A percentile compares a stretch with the other conserved stretches of the same genome.
These are phyloP conservation scores for Ceratobasidium sp. DNA, from an alignment of 1,284 basidiomycete genomes.

Conservation along the genomic window DNA sequence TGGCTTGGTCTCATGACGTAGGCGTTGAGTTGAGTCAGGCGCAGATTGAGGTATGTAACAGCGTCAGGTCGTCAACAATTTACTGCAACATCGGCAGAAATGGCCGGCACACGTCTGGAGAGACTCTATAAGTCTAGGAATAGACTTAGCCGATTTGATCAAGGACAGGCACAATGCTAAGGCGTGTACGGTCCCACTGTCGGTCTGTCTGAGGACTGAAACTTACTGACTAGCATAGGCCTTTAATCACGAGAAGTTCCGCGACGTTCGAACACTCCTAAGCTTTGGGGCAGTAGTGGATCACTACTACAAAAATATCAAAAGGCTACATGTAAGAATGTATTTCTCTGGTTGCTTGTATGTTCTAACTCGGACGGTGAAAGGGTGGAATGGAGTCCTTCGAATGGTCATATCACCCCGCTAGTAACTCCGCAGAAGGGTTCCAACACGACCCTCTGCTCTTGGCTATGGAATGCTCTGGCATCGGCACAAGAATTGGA, in stretches of 20 bases:
- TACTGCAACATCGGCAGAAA: background rate
- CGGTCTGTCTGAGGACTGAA: background rate
- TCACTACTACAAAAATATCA: background rate
- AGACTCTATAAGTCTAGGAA: conserved; percentile 19
- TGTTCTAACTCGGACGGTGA: background rate
- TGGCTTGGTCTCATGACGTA: conserved; percentile 26
- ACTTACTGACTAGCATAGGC: background rate
- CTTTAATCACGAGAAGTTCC: conserved; percentile 1
- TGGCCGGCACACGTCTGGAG: conserved; percentile 24
- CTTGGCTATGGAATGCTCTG: too few relatives aligned
- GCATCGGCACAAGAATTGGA: too few relatives aligned
- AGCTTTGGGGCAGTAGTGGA: conserved; percentile 27
- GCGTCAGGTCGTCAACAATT: background rate
- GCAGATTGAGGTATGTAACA: conserved; percentile 3
- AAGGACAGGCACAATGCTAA: background rate
- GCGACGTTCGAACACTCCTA: conserved; percentile 16
- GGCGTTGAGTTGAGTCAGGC: conserved; percentile 17
- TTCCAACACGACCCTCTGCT: too few relatives aligned
- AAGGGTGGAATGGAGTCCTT: conserved; percentile 5
- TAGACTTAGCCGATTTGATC: conserved; percentile 11
- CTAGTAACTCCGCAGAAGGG: too few relatives aligned
- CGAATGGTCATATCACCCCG: background rate
- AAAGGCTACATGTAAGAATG: background rate
- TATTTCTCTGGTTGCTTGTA: background rate
- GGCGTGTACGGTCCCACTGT: background rate